Evolutionary conservation across 148 eudicot species (phyloP), one percentile per base, ranked within the genome.

Genomic region (Amaranthus hypochondriacus): DNA sequence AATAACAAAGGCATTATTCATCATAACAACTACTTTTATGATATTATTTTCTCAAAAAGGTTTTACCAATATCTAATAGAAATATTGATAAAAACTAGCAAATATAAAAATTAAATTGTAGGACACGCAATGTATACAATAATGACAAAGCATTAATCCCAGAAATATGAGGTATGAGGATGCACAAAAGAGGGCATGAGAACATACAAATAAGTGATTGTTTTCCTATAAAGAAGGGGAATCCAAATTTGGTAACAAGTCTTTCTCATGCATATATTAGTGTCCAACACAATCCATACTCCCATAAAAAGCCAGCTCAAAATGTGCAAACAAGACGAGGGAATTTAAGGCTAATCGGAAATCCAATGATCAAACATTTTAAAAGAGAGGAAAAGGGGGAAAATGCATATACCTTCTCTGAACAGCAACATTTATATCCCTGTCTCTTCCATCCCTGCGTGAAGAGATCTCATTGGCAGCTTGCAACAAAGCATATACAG

Each of bases 401-500:
- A n/a, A 28, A 61, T 62, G 11, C 46, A 60, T 74, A 28, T 83
- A 92, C 99, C 97, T 95, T 85, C 89, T 89, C 72, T 92, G 97
- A 65, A 95, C 93, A 78, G 82, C 82, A 66, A 83, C 81, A 83
- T 87, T 92, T 81, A 89, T 82, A 67, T 95, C 94, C 78, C 81
- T 84, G 76, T 88, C 97, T 80, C 91, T 83, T 82, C 89, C 87
- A 83, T 89, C 92, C 73, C 89, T 90, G 73, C 87, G 83, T 39
- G 97, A 90, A 69, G 99, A 88, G 78, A 92, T 86, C 85, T 92
- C 99, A 62, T 65, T 83, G 60, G 92, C 96, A 74, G 99, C 97
- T 92, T 85, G 93, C 83, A 95, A 82, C 65, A 95, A 84, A 18
- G 92, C 89, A 71, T 84, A 87, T 52, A 92, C 96, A 73, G 97